These are phyloP conservation scores for Ophiocordyceps robertsii DNA, from an alignment of 2,329 filamentous ascomycete genomes.

Conservation along the genomic window DNA sequence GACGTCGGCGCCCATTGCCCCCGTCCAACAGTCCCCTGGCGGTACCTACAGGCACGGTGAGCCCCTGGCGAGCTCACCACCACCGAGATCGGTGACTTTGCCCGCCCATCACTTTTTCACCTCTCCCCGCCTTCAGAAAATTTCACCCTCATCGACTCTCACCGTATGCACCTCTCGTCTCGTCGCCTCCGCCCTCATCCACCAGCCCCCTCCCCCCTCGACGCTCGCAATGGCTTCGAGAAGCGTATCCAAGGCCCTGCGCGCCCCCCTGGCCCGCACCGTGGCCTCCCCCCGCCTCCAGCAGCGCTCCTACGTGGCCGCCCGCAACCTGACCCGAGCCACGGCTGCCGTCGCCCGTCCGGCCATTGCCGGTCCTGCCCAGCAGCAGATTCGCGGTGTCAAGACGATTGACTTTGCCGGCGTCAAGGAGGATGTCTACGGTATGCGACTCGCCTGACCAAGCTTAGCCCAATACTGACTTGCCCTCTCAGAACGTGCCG, in stretches of 20 bases:
- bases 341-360: constrained; percentile 35
- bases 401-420: constrained; percentile 99
- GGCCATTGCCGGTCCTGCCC: constrained; percentile 23
- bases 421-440: constrained; percentile 86
- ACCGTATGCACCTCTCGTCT: not conserved
- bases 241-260: constrained; percentile 56
- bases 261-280: constrained; percentile 50
- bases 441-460: constrained; percentile 32
- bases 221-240: constrained; percentile 55
- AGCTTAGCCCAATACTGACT: constrained; percentile 1
- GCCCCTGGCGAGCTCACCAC: not conserved
- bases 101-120: not conserved
- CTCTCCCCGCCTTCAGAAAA: not conserved
- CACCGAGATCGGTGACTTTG: not conserved
- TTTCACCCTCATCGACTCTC: not conserved
- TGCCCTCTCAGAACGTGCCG: constrained; percentile 62
- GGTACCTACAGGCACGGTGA: not conserved
- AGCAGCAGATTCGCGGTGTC: constrained; percentile 73
- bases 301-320: constrained; percentile 51
- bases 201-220: not conserved
- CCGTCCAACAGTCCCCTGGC: not conserved
- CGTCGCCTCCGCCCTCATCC: not conserved
- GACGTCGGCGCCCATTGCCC: not conserved
- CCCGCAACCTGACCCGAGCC: constrained; percentile 40
- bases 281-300: constrained; percentile 45